Evolutionary conservation across 495 filamentous ascomycete species (phyloP), one percentile per base, ranked within the genome.

Genomic region (Trichoderma parareesei): DNA sequence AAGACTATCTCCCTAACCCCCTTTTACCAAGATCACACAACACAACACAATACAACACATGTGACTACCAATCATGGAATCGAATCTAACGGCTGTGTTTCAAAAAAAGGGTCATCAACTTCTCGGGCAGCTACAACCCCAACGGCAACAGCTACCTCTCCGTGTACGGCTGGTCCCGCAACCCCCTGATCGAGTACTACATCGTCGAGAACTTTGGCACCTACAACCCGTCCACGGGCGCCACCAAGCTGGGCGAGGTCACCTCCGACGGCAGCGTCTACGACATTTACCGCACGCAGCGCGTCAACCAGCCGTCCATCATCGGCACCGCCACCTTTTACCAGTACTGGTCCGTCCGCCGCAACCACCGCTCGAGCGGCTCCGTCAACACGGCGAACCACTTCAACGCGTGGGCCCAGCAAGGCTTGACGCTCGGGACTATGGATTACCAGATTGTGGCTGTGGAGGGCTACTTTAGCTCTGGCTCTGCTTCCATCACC

Each of bases 141-240:
- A 55, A 68, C 67, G 81, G 78, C 63, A 83, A 83, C 76, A 74
- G 72, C 16, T 74, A 73, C 74, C 80, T 86, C 43, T 74, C 83
- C 55, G 73, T 87, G 67, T 87, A 87, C 77, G 84, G 84, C 55
- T 86, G 84, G 84, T 83, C 81, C 40, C 68, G 62, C 8, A 79
- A 76, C 73, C 84, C 84, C 38, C 78, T 83, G 65, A 73, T 83
- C 71, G 84, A 87, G 73, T 85, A 85, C 81, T 86, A 87, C 78
- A 74, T 87, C 46, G 74, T 82, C 60, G 84, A 86, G 65, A 74
- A 72, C 38, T 84, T 74, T 71, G 82, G 82, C 65, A 74, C 72
- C 55, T 85, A 84, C 78, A 81, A 86, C 76, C 84, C 84, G 37
- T 78, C 73, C 48, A 75, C 69, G 46, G 77, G 74, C 14, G 77